Conservation (phyloP, 2,329 filamentous ascomycete genomes). For the Lecanicillium sp. region DNA sequence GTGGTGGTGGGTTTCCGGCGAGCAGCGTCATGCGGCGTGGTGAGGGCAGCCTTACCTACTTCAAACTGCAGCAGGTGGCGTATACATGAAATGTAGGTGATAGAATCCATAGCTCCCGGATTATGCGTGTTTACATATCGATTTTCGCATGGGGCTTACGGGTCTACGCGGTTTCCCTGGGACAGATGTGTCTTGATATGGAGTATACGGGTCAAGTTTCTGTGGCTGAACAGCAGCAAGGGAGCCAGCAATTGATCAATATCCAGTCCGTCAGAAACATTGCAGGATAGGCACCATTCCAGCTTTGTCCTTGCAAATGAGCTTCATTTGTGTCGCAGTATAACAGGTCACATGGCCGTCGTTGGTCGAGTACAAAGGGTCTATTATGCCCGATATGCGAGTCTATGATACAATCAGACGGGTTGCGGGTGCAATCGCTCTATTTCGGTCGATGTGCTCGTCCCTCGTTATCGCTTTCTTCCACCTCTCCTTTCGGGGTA, state of each 20-base stretch:
- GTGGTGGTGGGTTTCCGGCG: constrained; percentile 7
- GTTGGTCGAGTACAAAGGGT: constrained; percentile 14
- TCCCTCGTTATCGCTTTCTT: not conserved
- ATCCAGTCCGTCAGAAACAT: no score
- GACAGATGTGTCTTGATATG: no score
- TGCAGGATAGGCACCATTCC: not conserved
- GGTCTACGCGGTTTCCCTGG: no score
- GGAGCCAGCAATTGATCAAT: no score
- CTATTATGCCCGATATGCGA: constrained; percentile 15
- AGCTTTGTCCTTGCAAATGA: not conserved
- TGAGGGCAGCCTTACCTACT: no score
- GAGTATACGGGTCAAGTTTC: no score
- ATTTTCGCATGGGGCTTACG: no score
- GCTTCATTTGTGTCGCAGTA: not conserved
- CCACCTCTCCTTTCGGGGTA: not conserved
- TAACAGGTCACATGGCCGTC: not conserved
- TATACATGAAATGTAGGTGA: no score
- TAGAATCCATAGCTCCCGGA: no score
- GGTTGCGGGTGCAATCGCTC: constrained; percentile 7
- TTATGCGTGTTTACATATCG: no score
- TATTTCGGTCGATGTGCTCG: constrained; percentile 11
- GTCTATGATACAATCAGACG: constrained; percentile 16
- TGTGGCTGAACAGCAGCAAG: no score
- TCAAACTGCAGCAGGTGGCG: no score
- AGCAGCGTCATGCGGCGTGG: constrained; percentile 5